phyloP scores from a whole-genome alignment of 169 alveolate genomes.

The Babesia gibsoni region DNA sequence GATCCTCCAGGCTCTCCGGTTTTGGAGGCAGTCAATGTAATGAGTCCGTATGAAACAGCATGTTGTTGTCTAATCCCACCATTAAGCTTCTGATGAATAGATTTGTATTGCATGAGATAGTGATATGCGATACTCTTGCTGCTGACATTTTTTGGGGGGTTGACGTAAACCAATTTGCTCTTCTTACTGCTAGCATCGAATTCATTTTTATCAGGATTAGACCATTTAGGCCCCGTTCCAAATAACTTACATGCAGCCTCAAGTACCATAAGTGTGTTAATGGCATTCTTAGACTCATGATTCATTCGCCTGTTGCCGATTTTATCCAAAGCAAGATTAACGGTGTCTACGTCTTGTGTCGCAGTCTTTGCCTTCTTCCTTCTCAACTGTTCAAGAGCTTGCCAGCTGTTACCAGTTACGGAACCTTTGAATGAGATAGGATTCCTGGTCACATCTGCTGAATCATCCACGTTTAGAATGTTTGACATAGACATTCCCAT shows the following conservation, averaged over 20 bases:
- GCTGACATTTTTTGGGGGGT: slow-evolving; percentile 18
- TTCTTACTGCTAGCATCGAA: slow-evolving; percentile 36
- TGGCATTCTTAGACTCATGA: slow-evolving; percentile 35
- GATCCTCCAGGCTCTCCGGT: slow-evolving; percentile 17
- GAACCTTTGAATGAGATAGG: slow-evolving; percentile 1
- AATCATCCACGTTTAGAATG: background rate
- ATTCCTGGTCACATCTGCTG: background rate
- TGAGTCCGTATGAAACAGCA: slow-evolving; percentile 55
- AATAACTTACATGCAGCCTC: slow-evolving; percentile 62
- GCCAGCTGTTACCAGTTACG: slow-evolving; percentile 19
- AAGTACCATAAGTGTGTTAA: slow-evolving; percentile 39
- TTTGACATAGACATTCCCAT: background rate
- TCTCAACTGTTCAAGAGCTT: background rate
- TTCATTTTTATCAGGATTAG: slow-evolving; percentile 55
- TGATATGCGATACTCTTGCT: slow-evolving; percentile 35
- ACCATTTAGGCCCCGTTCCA: slow-evolving; percentile 67
- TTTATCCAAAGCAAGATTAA: slow-evolving; percentile 25
- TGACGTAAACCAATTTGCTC: slow-evolving; percentile 42
- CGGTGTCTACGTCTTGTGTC: slow-evolving; percentile 1
- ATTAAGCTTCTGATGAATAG: slow-evolving; percentile 60
- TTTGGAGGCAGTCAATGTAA: background rate
- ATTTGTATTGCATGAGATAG: slow-evolving; percentile 46
- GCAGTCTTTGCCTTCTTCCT: slow-evolving; percentile 3
- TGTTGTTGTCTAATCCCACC: slow-evolving; percentile 62
- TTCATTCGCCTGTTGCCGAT: slow-evolving; percentile 19